Percentiles rank a stretch among this genome's conserved stretches.
Evolutionary conservation across 495 filamentous ascomycete genomes (phyloP).

Genomic region (Massariosphaeria phaeospora): DNA sequence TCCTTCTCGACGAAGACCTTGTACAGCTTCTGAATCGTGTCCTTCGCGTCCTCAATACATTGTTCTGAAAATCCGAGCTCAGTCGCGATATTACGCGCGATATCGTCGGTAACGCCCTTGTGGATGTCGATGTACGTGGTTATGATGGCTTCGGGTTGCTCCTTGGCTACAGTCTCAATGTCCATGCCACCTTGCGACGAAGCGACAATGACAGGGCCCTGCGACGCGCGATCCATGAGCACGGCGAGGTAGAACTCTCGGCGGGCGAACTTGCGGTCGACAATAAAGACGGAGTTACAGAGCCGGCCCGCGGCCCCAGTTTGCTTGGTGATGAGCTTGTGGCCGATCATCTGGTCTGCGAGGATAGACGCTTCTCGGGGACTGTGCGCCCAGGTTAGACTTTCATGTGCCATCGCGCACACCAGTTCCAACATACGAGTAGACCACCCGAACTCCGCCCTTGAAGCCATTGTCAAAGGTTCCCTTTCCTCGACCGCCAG

Average conservation of each 20-base stretch:
- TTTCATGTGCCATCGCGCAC: slow-evolving; percentile 1
- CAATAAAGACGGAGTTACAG: slow-evolving; percentile 96
- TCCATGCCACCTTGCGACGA: slow-evolving; percentile 99
- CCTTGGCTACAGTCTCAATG: slow-evolving; percentile 96
- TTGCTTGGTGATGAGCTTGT: slow-evolving; percentile 99
- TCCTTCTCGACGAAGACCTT: slow-evolving; percentile 97
- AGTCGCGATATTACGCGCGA: slow-evolving; percentile 82
- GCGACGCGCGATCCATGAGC: slow-evolving; percentile 90
- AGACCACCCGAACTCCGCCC: slow-evolving; percentile 96
- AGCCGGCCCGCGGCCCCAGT: slow-evolving; percentile 85
- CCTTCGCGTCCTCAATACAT: slow-evolving; percentile 88
- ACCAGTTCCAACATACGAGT: slow-evolving; percentile 60
- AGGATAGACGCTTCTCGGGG: slow-evolving; percentile 92
- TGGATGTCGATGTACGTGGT: slow-evolving; percentile 93
- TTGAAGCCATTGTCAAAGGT: slow-evolving; percentile 97
- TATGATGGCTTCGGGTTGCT: slow-evolving; percentile 90
- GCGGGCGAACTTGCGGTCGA: slow-evolving; percentile 98
- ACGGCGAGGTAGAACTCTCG: slow-evolving; percentile 98
- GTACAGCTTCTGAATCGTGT: slow-evolving; percentile 97
- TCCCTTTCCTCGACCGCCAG: slow-evolving; percentile 95
- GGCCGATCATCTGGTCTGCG: slow-evolving; percentile 97
- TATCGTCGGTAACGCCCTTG: slow-evolving; percentile 88
- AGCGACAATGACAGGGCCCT: slow-evolving; percentile 91
- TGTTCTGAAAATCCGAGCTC: slow-evolving; percentile 95
- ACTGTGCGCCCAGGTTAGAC: slow-evolving; percentile 38